Evolutionary conservation across 2,329 filamentous ascomycete species (phyloP).

Genomic region (Colletotrichum shisoi): DNA sequence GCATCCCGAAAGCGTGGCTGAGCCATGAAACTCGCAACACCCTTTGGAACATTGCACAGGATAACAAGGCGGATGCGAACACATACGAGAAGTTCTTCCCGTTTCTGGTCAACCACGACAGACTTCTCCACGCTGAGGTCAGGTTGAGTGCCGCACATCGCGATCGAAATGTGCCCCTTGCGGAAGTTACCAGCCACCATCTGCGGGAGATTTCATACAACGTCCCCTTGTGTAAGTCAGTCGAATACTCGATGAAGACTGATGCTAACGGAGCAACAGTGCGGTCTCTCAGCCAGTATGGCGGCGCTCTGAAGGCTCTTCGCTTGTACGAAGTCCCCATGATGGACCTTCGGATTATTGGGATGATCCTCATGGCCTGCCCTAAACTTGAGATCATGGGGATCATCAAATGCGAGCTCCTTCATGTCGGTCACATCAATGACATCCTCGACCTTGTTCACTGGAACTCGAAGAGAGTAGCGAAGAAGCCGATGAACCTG

Average conservation of each 20-base stretch:
- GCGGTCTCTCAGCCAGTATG: slow-evolving; percentile 27
- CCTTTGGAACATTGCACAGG: slow-evolving; percentile 2
- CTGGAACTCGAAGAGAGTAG: slow-evolving; percentile 34
- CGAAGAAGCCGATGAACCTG: slow-evolving; percentile 39
- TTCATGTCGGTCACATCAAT: slow-evolving; percentile 42
- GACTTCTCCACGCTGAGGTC: neutral
- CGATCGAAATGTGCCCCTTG: neutral
- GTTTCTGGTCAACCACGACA: slow-evolving; percentile 3
- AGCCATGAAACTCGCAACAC: neutral
- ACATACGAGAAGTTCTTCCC: slow-evolving; percentile 1
- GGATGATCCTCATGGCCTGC: slow-evolving; percentile 39
- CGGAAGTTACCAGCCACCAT: neutral
- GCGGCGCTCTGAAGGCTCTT: slow-evolving; percentile 40
- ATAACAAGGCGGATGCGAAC: neutral
- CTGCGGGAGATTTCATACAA: slow-evolving; percentile 19
- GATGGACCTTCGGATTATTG: slow-evolving; percentile 41
- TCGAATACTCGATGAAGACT: neutral
- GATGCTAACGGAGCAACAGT: slow-evolving; percentile 24
- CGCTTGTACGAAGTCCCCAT: slow-evolving; percentile 43
- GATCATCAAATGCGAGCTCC: slow-evolving; percentile 45
- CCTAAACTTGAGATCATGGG: slow-evolving; percentile 42
- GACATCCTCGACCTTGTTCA: slow-evolving; percentile 40
- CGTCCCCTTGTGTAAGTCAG: slow-evolving; percentile 18
- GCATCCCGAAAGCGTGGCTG: slow-evolving; percentile 8
- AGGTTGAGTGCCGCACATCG: neutral